Evolutionary conservation across 495 filamentous ascomycete genomes (phyloP), one percentile per base, ranked within the genome.

Genomic region (Aspergillus wentii): DNA sequence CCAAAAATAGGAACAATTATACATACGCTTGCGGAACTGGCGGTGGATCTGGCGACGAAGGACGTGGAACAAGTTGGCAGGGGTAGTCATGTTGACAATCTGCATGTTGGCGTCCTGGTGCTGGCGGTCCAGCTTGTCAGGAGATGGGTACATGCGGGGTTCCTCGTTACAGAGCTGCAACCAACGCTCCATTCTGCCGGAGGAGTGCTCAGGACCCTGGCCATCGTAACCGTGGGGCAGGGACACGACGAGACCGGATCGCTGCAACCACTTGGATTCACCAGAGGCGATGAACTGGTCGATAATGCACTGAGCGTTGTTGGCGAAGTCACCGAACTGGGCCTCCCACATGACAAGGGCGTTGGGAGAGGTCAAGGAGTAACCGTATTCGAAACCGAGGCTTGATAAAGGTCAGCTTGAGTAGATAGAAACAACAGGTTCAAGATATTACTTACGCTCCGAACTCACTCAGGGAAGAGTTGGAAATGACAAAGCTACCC

Each of bases 41-140:
- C 92, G 76, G 75, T 97, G 89, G 80, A 98, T 95, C 72, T 98
- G 92, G 62, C 92, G 77, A 61, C 92, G 82, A 41, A 98, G 76
- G 50, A 95, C 81, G 71, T 98, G 92, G 82, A 98, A 98, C 56
- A 91, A 56, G 68, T 98, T 98, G 40, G 92, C 69, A 23, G 92
- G 92, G 15, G 76, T 81, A 17, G 90, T 98, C 82, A 91, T 86
- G 76, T 86, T 94, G 40, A 79, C 86, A 61, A 98, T 83, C 73
- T 98, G 92, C 88, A 98, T 95, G 69, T 98, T 98, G 75, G 86
- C 94, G 68, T 98, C 92, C 69, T 98, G 92, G 72, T 98, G 92
- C 64, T 98, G 92, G 52, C 92, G 88, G 20, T 95, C 83, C 33
- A 97, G 79, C 73, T 92, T 95, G 44, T 94, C 86, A 16, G 71